Evolutionary conservation across 106 monocot species (phyloP), one percentile per base, ranked within the genome.

Genomic region (Iris macrosiphon): DNA sequence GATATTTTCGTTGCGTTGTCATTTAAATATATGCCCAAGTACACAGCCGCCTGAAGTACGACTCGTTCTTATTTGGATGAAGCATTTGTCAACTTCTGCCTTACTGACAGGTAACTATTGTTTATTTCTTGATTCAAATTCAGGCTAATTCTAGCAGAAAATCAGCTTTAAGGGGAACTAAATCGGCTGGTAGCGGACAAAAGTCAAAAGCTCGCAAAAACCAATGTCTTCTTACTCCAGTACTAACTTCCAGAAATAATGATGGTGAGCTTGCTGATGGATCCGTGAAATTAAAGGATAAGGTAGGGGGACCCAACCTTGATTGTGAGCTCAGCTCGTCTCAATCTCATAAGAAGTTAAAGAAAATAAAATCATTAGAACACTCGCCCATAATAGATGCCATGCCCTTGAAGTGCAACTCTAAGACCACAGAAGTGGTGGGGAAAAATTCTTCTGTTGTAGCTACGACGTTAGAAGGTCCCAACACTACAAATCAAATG

Each of bases 181-280:
- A 2, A 25, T 43, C n/a, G 7, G 1, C 18, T 26, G 13, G 13
- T 23, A 12, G n/a, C 8, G 33, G 43, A 37, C 23, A 1, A 37
- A 44, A 31, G 27, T 31, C 22, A 28, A 27, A 37, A 9, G 25
- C 20, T 57, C 46, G 35, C 43, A 51, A 41, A 14, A 42, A 12
- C 12, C 20, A 7, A 10, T 10, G 11, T 22, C 30, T 29, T 52
- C 64, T 41, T 41, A 28, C 21, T 25, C 21, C 40, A 11, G 10
- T 52, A 1, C 31, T 31, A 2, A 31, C 19, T 6, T 64, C 64
- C 6, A 59, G 40, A 27, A n/a, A n/a, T n/a, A 45, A 56, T 26
- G 35, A 46, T 66, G 55, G 10, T 45, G 33, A 44, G 1, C n/a
- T 16, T 35, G 19, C 45, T 45, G 29, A 23, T 19, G 52, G 15